These are phyloP conservation scores for Talaromyces sp. DNA, from an alignment of 2,329 filamentous ascomycete genomes.

Conservation along the genomic window DNA sequence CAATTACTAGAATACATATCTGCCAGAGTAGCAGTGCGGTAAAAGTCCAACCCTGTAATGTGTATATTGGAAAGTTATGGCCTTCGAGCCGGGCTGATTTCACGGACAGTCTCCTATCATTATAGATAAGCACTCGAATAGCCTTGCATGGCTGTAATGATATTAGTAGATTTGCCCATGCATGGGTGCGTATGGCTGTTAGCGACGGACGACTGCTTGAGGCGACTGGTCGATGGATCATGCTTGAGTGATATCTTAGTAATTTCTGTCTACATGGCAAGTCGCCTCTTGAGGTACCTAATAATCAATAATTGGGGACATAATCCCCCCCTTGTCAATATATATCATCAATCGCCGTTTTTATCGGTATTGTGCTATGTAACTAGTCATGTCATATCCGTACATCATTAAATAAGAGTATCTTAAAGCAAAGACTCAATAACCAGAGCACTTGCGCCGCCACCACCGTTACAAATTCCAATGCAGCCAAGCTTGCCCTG, in stretches of 20 bases:
- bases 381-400: slow-evolving; percentile 24
- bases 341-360: not conserved
- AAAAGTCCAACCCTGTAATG: not conserved
- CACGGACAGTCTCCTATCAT: too few species aligned
- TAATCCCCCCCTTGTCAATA: not conserved
- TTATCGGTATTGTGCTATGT: slow-evolving; percentile 1
- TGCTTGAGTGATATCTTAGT: too few species aligned
- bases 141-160: too few species aligned
- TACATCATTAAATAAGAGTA: slow-evolving; percentile 20
- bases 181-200: too few species aligned
- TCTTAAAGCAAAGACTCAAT: slow-evolving; percentile 65
- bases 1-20: not conserved
- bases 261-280: too few species aligned
- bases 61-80: not conserved
- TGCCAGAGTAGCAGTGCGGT: too few species aligned
- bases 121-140: too few species aligned
- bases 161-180: too few species aligned
- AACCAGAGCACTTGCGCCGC: slow-evolving; percentile 90
- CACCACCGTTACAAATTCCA: slow-evolving; percentile 97
- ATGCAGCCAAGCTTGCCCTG: slow-evolving; percentile 91
- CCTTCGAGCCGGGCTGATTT: too few species aligned
- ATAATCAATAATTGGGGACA: not conserved
- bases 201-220: too few species aligned
- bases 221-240: too few species aligned
- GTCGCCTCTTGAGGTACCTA: too few species aligned